phyloP scores from a whole-genome alignment of 768 basidiomycete genomes.

The Kwoniella heveanensis region DNA sequence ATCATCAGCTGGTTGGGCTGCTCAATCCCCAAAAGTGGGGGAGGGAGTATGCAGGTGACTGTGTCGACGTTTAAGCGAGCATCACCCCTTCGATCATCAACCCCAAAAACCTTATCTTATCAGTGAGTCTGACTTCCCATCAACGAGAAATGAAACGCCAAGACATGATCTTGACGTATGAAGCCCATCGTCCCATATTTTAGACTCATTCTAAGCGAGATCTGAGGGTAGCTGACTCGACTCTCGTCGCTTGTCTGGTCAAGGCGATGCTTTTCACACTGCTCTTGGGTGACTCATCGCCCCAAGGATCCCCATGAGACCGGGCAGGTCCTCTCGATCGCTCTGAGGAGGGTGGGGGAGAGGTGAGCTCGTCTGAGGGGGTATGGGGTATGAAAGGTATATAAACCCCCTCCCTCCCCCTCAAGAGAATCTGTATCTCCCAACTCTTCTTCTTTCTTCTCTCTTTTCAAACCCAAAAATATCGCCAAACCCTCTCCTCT shows the following conservation, averaged over 20 bases:
- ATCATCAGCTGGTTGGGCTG: neutral
- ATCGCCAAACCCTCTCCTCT: neutral
- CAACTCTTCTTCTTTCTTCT: slow-evolving; percentile 12
- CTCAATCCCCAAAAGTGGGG: neutral
- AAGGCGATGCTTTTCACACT: neutral
- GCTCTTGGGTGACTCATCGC: neutral
- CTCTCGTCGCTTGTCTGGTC: neutral
- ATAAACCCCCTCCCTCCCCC: slow-evolving; percentile 14
- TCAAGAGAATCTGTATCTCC: slow-evolving; percentile 7
- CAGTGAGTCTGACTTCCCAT: too few species aligned
- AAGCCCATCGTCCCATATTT: neutral
- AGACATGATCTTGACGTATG: neutral
- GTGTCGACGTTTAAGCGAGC: neutral
- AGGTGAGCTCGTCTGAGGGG: neutral
- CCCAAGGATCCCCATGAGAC: neutral
- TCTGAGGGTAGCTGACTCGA: neutral
- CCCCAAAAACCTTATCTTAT: neutral
- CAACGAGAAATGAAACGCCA: neutral
- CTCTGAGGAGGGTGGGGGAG: neutral
- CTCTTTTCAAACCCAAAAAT: slow-evolving; percentile 4
- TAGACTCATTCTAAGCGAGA: neutral
- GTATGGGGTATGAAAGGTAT: slow-evolving; percentile 9
- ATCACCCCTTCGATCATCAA: neutral
- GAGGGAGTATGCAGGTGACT: neutral
- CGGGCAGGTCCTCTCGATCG: neutral